Evolutionary conservation across 2,329 filamentous ascomycete species (phyloP).

Genomic region (Fusarium sp.): DNA sequence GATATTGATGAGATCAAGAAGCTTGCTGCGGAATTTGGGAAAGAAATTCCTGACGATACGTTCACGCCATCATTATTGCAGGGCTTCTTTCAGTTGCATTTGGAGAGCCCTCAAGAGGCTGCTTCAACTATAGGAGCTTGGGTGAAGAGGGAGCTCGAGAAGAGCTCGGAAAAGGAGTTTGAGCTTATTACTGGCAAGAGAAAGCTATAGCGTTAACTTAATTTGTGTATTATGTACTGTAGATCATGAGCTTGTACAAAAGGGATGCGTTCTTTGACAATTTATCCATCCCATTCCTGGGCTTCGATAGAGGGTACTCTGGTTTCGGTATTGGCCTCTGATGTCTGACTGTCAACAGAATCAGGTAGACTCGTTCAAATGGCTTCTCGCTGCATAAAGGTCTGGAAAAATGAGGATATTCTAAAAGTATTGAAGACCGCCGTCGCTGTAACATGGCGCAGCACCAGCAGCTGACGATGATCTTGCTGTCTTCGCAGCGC

Average conservation of each 20-base stretch:
- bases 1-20: slow-evolving; percentile 47
- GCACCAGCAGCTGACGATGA: background rate
- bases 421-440: background rate
- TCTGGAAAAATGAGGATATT: background rate
- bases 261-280: background rate
- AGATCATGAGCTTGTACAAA: background rate
- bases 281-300: background rate
- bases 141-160: slow-evolving; percentile 48
- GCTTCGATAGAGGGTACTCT: background rate
- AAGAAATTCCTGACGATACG: slow-evolving; percentile 57
- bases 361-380: background rate
- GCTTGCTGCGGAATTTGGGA: slow-evolving; percentile 64
- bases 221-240: background rate
- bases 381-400: no score
- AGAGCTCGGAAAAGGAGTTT: slow-evolving; percentile 44
- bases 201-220: slow-evolving; percentile 12
- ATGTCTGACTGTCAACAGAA: no score
- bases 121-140: slow-evolving; percentile 47
- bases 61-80: slow-evolving; percentile 62
- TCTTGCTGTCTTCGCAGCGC: background rate
- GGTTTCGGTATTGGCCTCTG: background rate
- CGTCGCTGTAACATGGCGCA: background rate
- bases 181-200: slow-evolving; percentile 37
- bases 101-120: slow-evolving; percentile 52
- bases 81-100: slow-evolving; percentile 57